Base-by-base conservation (phyloP, 345 rosid genomes). In the Tarenaya hassleriana region DNA sequence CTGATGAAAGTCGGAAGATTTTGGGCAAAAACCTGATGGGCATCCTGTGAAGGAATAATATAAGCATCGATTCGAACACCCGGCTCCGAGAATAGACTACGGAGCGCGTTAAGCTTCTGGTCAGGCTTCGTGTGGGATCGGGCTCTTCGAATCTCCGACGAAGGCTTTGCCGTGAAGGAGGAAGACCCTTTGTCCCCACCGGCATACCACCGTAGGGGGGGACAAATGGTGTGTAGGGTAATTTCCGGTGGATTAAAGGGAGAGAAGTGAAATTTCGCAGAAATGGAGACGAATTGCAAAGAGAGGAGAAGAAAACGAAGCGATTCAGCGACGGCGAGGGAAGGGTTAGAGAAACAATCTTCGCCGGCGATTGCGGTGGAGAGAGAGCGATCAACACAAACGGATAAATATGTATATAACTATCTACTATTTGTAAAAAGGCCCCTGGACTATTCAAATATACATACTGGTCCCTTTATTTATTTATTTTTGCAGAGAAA, bases 41-140 rank as follows among this genome's bases (percentile, higher is more conserved):
- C 89, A 69, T 91, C 98, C 69, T 82, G 96, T 52, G 98, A 91
- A 67, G 98, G 98, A 20, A 91, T 64, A 61, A 91, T 77, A 55
- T 84, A 91, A n/a, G 96, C 98, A 47, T 91, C 98, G 63, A 91
- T 80, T 14, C 80, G 86, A 60, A 87, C 63, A 41, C 76, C 82
- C 7, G 92, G 89, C 69, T 64, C 64, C 15, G 88, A 52, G 58
- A 87, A 91, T 24, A 74, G 71, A 64, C 65, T 71, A 29, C 95
- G 82, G 24, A 91, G 72, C 12, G 89, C 75, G 34, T 44, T 63
- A 42, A 91, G 88, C 84, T 84, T 91, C 69, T 77, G 72, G 61
- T 91, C 95, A 10, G 75, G 71, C 49, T 64, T 75, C 18, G 61
- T 34, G n/a, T 53, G 56, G 49, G 55, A 19, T 44, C 55, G 69